Evolutionary conservation across 1,284 basidiomycete species (phyloP).

Genomic region (Tilletia horrida): DNA sequence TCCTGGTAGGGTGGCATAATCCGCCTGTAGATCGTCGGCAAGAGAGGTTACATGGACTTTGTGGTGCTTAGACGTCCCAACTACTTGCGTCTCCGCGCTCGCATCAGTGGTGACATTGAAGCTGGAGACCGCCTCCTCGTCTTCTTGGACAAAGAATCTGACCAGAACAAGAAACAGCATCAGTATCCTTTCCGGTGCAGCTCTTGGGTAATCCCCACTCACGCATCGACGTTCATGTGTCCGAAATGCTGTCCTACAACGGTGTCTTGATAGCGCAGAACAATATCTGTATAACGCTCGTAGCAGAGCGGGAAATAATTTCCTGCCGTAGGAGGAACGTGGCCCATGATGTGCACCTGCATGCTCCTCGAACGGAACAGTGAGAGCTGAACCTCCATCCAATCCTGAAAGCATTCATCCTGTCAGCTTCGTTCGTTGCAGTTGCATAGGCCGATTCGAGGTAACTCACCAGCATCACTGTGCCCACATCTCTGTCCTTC

Average conservation of each 20-base stretch:
- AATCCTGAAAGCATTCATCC: slow-evolving; percentile 60
- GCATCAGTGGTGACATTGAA: neutral
- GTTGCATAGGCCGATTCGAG: neutral
- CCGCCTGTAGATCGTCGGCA: slow-evolving; percentile 45
- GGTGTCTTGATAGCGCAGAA: slow-evolving; percentile 80
- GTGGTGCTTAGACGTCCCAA: neutral
- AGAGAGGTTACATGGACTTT: slow-evolving; percentile 5
- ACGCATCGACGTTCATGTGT: slow-evolving; percentile 59
- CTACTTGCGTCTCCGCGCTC: neutral
- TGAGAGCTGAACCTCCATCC: slow-evolving; percentile 81
- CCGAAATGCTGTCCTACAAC: slow-evolving; percentile 86
- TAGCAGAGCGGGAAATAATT: slow-evolving; percentile 84
- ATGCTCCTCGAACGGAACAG: slow-evolving; percentile 70
- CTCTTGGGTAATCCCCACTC: neutral
- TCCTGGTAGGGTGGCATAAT: slow-evolving; percentile 44
- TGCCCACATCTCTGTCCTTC: slow-evolving; percentile 15
- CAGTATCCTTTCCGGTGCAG: neutral
- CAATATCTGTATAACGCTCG: slow-evolving; percentile 71
- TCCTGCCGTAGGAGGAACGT: slow-evolving; percentile 71
- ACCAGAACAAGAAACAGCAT: neutral
- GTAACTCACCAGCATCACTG: slow-evolving; percentile 13
- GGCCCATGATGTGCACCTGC: slow-evolving; percentile 65
- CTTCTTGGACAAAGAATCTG: slow-evolving; percentile 48
- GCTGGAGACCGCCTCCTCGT: slow-evolving; percentile 29
- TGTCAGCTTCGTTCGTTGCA: neutral